Percentiles rank a stretch among this genome's conserved stretches.
Evolutionary conservation across 2,329 filamentous ascomycete genomes (phyloP).

Genomic region (Fusarium subtropicale): DNA sequence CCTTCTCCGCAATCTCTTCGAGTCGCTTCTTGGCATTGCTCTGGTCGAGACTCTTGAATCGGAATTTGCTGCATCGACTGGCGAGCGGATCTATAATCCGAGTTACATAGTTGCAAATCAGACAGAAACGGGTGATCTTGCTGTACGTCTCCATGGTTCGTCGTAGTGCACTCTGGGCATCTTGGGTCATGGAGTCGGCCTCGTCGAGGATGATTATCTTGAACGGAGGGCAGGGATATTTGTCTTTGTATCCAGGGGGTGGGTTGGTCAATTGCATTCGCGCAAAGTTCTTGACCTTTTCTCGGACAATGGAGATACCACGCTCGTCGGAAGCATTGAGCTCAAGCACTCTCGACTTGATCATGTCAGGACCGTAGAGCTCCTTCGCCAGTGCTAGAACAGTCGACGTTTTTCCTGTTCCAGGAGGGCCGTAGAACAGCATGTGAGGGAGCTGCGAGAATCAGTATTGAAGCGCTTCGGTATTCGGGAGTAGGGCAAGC

Average conservation of each 20-base stretch:
- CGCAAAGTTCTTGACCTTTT: conserved; percentile 99
- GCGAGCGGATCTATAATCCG: conserved; percentile 97
- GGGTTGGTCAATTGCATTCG: conserved; percentile 92
- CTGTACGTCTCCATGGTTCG: conserved; percentile 99
- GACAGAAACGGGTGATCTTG: conserved; percentile 95
- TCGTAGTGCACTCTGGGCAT: conserved; percentile 91
- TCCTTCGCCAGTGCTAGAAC: conserved; percentile 97
- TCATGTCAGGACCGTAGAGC: conserved; percentile 94
- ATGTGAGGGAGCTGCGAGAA: conserved; percentile 82
- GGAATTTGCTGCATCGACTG: conserved; percentile 93
- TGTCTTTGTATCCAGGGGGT: conserved; percentile 72
- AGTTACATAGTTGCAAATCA: conserved; percentile 99
- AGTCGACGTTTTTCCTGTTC: conserved; percentile 97
- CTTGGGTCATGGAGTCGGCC: conserved; percentile 98
- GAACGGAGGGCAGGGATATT: conserved; percentile 95
- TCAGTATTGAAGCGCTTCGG: conserved; percentile 10
- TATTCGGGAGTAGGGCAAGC: conserved; percentile 31
- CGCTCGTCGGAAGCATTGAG: conserved; percentile 99
- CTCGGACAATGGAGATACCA: conserved; percentile 94
- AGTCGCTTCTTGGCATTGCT: conserved; percentile 83
- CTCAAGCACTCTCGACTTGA: conserved; percentile 95
- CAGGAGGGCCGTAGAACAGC: conserved; percentile 98
- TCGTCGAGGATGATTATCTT: conserved; percentile 99
- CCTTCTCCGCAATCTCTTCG: conserved; percentile 82
- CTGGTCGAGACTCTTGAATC: conserved; percentile 95